These are phyloP conservation scores for Cyberlindnera mrakii DNA, from an alignment of 805 yeast species.

Conservation along the genomic window DNA sequence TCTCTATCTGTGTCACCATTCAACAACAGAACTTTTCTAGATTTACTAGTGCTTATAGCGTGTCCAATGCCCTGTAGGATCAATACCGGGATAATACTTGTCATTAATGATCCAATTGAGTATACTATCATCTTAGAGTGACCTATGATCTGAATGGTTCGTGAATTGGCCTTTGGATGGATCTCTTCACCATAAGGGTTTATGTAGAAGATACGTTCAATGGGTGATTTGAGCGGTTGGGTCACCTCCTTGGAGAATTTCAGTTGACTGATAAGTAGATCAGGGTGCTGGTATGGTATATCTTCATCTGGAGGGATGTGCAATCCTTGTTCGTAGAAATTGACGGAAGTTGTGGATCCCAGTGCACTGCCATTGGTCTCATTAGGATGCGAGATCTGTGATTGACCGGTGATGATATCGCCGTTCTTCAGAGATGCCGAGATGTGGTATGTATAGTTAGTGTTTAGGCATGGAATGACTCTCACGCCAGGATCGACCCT, in stretches of 20 bases:
- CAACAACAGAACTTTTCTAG: slow-evolving; percentile 53
- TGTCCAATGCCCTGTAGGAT: slow-evolving; percentile 68
- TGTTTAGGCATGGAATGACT: slow-evolving; percentile 77
- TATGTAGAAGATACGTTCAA: slow-evolving; percentile 67
- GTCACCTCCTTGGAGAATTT: slow-evolving; percentile 57
- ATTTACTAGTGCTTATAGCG: slow-evolving; percentile 37
- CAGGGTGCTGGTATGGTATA: slow-evolving; percentile 74
- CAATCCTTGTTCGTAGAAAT: slow-evolving; percentile 9
- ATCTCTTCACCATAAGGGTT: slow-evolving; percentile 87
- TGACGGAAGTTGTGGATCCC: slow-evolving; percentile 13
- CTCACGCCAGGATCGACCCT: slow-evolving; percentile 45
- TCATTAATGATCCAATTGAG: slow-evolving; percentile 85
- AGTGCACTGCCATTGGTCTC: slow-evolving; percentile 11
- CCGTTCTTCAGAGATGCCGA: slow-evolving; percentile 72
- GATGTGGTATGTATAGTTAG: slow-evolving; percentile 81
- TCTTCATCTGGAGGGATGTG: slow-evolving; percentile 35
- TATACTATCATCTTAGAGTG: slow-evolving; percentile 54
- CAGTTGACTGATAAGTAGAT: slow-evolving; percentile 64
- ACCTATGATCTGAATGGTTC: slow-evolving; percentile 48
- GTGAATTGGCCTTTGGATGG: slow-evolving; percentile 62
- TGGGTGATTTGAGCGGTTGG: slow-evolving; percentile 64
- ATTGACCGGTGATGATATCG: slow-evolving; percentile 76
- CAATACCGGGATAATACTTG: slow-evolving; percentile 77
- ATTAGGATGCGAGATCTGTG: slow-evolving; percentile 87
- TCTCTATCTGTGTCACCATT: slow-evolving; percentile 80